Base-by-base conservation (phyloP, 805 yeast genomes). In the Kuraishia piskuri region DNA sequence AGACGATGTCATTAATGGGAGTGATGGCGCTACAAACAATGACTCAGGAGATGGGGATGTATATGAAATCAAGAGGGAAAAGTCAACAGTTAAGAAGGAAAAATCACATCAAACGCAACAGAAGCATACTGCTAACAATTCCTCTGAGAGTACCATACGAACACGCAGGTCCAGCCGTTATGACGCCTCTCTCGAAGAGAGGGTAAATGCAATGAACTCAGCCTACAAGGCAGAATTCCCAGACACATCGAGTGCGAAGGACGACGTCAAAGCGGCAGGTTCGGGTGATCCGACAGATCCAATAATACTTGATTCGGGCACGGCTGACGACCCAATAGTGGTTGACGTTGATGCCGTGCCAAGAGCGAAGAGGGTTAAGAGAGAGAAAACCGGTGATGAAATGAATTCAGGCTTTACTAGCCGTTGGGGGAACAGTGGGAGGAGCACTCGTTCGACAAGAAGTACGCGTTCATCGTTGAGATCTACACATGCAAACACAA, bases 321-420 rank as follows among this genome's bases (percentile, higher is more conserved):
- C 67, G 1, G 58, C 61, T 37, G 68, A 65, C 20, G 68, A 64
- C 45, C 69, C 69, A 1, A 62, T 64, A 20, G 54, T 64, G 2
- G 53, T 64, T 24, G 66, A 63, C 46, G 64, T 61, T 19, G 9
- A 7, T 6, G 22, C 25, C 22, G 14, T 19, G 19, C 23, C 47
- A 19, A 22, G n/a, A 17, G 21, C 47, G 12, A 22, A 45, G 47
- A 22, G 23, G 14, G 23, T 45, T 19, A 22, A 45, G 23, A 45
- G 22, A 22, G 47, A 45, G n/a, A 19, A 45, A 20, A 12, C 4
- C 3, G 47, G 23, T 9, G 47, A 45, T 45, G 47, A 19, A 3
- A 3, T 19, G 4, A 19, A 12, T 6, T 45, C 47, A 14, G 19
- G n/a, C 14, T 7, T n/a, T 7, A 5, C 17, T 31, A 31, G 40